Evolutionary conservation across 306 rosid species (phyloP), one percentile per base, ranked within the genome.

Genomic region (Glycine tomentella): DNA sequence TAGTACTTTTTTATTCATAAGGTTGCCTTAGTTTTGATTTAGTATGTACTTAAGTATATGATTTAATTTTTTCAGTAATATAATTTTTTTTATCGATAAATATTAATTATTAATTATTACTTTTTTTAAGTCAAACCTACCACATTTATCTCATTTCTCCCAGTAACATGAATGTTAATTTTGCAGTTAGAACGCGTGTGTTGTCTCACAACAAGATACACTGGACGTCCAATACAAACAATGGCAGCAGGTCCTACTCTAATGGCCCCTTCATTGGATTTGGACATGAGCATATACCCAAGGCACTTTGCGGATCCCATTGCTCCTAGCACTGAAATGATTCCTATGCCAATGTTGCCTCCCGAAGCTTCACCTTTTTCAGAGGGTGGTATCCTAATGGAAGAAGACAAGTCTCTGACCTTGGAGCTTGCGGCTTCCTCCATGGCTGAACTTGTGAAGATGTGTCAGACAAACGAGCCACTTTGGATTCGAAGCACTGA

Each of bases 201-300:
- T 50, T 93, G 98, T 38, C 70, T 95, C 11, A 90, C 94, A 3
- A 82, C 98, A 50, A 81, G 97, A 84, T 91, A 87, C 72, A 76
- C 88, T 0, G 94, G 96, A 3, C 89, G 93, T 4, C 57, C 86
- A 78, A 80, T 92, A 50, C 91, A 83, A 82, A 64, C 87, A 11
- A 84, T 91, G 89, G 31, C 1, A 25, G 75, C 65, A 8, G 70
- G 89, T 9, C 61, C 85, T 8, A 61, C 87, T 5, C 88, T 90
- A 0, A 69, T 93, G 90, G 81, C 88, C 0, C 89, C 94, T 2
- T 93, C 97, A 5, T 72, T 95, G 82, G 97, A 92, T 42, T 77
- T 92, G 74, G 99, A 93, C 86, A 95, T 95, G 97, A 86, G 84
- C 84, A 93, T 93, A 5, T 95, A 93, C 84, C 82, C 97, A 8